Conservation (phyloP, 306 rosid species). For the Trifolium fragiferum region DNA sequence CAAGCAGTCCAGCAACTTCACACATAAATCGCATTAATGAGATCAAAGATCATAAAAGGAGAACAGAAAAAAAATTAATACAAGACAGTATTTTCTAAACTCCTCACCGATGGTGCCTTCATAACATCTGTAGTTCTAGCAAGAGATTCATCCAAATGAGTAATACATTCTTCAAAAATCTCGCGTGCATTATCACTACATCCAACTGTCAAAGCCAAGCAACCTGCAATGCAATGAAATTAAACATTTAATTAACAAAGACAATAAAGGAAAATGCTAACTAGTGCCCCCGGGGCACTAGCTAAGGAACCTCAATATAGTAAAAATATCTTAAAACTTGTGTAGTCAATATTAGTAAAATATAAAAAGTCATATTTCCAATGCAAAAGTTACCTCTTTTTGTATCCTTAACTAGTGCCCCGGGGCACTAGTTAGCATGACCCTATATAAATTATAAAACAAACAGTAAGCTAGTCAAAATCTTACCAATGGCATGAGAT, state of each 20-base stretch:
- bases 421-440: no score
- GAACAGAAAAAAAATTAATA: not conserved
- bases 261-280: no score
- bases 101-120: conserved; percentile 60
- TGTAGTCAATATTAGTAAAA: no score
- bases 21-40: conserved; percentile 41
- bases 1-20: conserved; percentile 86
- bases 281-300: no score
- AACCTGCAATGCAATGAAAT: conserved; percentile 54
- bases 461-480: conserved; percentile 29
- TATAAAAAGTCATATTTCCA: no score
- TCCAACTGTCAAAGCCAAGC: conserved; percentile 85
- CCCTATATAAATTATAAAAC: not conserved
- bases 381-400: no score
- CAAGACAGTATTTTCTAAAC: conserved; percentile 22
- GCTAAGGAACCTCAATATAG: no score
- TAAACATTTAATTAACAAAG: conserved; percentile 20
- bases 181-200: conserved; percentile 75
- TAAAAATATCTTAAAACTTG: no score
- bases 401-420: no score
- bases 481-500: conserved; percentile 78
- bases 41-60: not conserved
- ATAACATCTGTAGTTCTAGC: conserved; percentile 58
- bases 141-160: conserved; percentile 69
- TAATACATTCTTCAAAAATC: conserved; percentile 67